Conservation (phyloP, 768 basidiomycete genomes). For the Rhodocollybia butyracea region DNA sequence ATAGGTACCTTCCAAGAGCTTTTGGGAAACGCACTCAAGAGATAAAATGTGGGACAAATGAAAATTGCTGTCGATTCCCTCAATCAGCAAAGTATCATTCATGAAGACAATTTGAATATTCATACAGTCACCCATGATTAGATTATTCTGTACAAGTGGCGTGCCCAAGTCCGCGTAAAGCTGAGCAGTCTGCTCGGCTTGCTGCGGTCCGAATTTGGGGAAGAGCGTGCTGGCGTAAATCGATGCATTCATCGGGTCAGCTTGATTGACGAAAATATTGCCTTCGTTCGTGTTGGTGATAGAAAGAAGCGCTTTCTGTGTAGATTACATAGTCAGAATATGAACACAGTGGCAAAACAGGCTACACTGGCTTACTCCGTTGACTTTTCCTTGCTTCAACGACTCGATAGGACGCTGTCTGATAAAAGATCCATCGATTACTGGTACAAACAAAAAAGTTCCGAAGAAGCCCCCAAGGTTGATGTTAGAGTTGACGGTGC, state of each 20-base stretch:
- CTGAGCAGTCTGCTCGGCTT: slow-evolving; percentile 1
- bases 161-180: slow-evolving; percentile 16
- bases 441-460: slow-evolving; percentile 21
- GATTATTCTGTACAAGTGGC: slow-evolving; percentile 16
- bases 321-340: neutral
- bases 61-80: slow-evolving; percentile 28
- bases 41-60: slow-evolving; percentile 30
- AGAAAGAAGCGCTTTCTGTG: slow-evolving; percentile 19
- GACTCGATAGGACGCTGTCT: slow-evolving; percentile 25
- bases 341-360: neutral
- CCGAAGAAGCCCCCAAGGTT: slow-evolving; percentile 16
- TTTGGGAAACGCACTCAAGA: slow-evolving; percentile 27
- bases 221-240: slow-evolving; percentile 21
- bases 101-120: neutral
- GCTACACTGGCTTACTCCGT: slow-evolving; percentile 23
- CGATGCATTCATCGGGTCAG: slow-evolving; percentile 10
- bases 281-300: slow-evolving; percentile 31
- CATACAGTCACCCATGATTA: slow-evolving; percentile 25
- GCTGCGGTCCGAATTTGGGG: slow-evolving; percentile 18
- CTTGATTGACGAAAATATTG: slow-evolving; percentile 20
- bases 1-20: slow-evolving; percentile 29
- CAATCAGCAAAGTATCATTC: too few species aligned
- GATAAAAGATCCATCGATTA: slow-evolving; percentile 31
- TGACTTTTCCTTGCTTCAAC: slow-evolving; percentile 22
- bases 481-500: slow-evolving; percentile 17